Evolutionary conservation across 2,329 filamentous ascomycete species (phyloP), one percentile per base, ranked within the genome.

Genomic region (Curvularia sp.): DNA sequence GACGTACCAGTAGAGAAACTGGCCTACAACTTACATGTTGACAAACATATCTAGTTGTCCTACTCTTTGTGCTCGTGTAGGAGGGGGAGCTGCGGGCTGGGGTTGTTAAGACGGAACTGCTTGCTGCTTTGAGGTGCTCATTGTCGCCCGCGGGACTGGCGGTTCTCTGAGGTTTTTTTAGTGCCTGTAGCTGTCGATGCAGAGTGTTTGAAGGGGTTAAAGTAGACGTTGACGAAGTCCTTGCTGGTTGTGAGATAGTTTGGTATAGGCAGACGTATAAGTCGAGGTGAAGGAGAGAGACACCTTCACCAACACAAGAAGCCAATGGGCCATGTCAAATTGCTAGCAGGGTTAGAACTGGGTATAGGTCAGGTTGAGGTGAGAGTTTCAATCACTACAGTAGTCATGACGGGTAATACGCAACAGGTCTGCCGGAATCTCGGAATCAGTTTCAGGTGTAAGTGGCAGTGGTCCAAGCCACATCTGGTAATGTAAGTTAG

Each of bases 1-100:
- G n/a, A 26, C 3, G 2, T n/a, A 13, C 2, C 24, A 13, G 22
- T 35, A 13, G 0, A 4, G 2, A 1, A 0, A 33, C 15, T 31
- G 3, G 8, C 1, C 26, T 26, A n/a, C 2, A 15, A 33, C 48
- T 55, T 50, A 64, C 57, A 60, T 50, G 2, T 58, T 44, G 15
- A 58, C 18, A 15, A 60, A 62, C 26, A 49, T 53, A 9, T 59
- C 56, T 10, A 53, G 18, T 2, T 53, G 49, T 20, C 24, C 12
- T 31, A 31, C 24, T 33, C 22, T 49, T 6, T 18, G 9, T 6
- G 12, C 4, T 31, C 42, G 31, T 13, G 35, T 22, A 12, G 4
- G 3, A 10, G n/a, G 15, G 9, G 6, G 31, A 4, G 28, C 4
- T 15, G 12, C 26, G 15, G 13, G 24, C 18, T 31, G 47, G 22